Evolutionary conservation across 805 yeast species (phyloP).

Genomic region (Ogataea nakhonphanomensis): DNA sequence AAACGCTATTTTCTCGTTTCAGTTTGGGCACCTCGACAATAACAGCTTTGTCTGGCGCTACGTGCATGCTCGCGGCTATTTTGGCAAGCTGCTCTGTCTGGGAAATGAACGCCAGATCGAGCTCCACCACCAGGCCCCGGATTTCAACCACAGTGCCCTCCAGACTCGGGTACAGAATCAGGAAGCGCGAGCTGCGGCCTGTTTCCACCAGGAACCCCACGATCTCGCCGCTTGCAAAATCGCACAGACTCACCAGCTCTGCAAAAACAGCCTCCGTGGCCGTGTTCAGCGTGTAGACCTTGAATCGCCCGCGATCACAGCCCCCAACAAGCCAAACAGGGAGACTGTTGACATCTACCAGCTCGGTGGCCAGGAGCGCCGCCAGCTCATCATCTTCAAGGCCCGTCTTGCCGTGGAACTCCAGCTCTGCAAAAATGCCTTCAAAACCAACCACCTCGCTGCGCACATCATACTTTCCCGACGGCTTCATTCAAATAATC

Average conservation of each 20-base stretch:
- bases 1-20: constrained; percentile 18
- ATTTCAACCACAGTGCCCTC: constrained; percentile 9
- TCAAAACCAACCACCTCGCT: background rate
- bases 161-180: constrained; percentile 17
- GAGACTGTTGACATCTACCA: constrained; percentile 13
- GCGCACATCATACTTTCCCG: constrained; percentile 1
- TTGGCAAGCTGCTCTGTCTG: constrained; percentile 6
- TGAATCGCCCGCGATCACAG: constrained; percentile 4
- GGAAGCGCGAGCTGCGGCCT: constrained; percentile 4
- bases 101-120: constrained; percentile 12
- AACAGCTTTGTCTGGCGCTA: constrained; percentile 3
- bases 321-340: constrained; percentile 18
- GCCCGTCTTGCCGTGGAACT: background rate
- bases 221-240: constrained; percentile 11
- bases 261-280: constrained; percentile 15
- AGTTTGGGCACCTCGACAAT: constrained; percentile 13
- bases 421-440: background rate
- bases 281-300: constrained; percentile 9
- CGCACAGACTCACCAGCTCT: constrained; percentile 8
- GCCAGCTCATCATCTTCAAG: background rate
- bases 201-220: constrained; percentile 17
- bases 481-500: constrained; percentile 1
- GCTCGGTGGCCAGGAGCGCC: constrained; percentile 8
- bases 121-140: constrained; percentile 13
- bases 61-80: background rate